Conservation (phyloP, 108 stramenopile species). For the Epipyxis sp. region DNA sequence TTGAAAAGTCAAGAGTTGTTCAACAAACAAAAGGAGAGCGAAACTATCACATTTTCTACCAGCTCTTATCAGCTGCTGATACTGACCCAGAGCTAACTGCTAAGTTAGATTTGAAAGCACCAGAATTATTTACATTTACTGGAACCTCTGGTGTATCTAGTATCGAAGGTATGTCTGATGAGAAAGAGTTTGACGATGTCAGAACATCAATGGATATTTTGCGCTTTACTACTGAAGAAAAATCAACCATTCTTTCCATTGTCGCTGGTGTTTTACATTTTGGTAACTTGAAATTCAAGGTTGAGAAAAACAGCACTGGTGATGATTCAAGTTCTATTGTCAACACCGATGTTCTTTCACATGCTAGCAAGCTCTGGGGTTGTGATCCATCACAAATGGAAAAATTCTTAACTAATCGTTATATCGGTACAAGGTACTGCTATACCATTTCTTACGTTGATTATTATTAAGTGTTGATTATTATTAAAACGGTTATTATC, state of each 20-base stretch:
- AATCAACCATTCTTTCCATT: conserved; percentile 29
- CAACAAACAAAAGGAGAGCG: conserved; percentile 85
- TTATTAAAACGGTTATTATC: no score
- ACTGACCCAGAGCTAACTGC: conserved; percentile 44
- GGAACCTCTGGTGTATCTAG: conserved; percentile 47
- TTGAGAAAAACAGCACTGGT: conserved; percentile 36
- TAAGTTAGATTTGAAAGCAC: conserved; percentile 43
- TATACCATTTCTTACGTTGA: no score
- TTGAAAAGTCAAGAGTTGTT: conserved; percentile 93
- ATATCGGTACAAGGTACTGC: conserved; percentile 35
- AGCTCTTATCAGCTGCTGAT: conserved; percentile 74
- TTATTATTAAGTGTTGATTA: no score
- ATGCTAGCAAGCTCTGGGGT: conserved; percentile 45
- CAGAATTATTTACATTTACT: conserved; percentile 56
- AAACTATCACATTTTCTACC: conserved; percentile 98
- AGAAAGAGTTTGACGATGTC: conserved; percentile 53
- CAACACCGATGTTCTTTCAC: conserved; percentile 43
- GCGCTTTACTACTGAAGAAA: conserved; percentile 33
- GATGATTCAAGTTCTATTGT: conserved; percentile 52
- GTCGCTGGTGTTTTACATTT: conserved; percentile 48
- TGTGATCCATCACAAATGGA: conserved; percentile 39
- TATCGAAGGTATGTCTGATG: conserved; percentile 50
- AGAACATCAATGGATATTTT: conserved; percentile 39
- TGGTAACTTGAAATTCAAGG: conserved; percentile 52
- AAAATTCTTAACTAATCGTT: conserved; percentile 45